Conservation (phyloP, 169 alveolate species). For the Toxoplasma gondii region DNA sequence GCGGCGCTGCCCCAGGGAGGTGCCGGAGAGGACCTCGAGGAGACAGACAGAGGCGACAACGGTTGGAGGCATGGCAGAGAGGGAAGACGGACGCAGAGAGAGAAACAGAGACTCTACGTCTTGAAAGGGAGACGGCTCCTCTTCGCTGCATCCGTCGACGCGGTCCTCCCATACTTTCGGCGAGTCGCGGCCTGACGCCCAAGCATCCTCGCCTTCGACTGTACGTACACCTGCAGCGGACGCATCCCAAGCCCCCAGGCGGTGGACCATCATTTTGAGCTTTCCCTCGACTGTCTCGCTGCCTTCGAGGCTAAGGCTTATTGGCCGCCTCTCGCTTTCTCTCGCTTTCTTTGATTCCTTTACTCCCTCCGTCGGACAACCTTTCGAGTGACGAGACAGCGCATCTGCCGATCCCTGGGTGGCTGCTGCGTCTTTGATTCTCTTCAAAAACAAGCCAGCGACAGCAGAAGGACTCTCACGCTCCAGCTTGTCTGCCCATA, state of each 20-base stretch:
- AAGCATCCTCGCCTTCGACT: background rate
- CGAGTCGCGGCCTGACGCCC: background rate
- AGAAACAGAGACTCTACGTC: background rate
- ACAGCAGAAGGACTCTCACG: background rate
- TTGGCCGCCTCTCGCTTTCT: background rate
- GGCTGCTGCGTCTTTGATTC: background rate
- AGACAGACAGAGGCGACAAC: background rate
- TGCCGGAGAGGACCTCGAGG: constrained; percentile 5
- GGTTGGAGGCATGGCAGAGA: background rate
- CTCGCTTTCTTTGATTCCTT: too few species aligned
- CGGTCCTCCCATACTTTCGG: background rate
- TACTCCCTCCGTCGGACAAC: too few species aligned
- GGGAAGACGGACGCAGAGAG: background rate
- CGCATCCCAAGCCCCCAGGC: background rate
- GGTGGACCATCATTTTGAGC: background rate
- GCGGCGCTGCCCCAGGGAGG: background rate
- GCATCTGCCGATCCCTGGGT: too few species aligned
- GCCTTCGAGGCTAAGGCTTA: background rate
- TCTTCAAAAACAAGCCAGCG: background rate
- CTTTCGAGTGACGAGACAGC: too few species aligned
- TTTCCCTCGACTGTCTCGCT: background rate
- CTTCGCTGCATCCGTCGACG: background rate
- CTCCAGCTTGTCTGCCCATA: background rate
- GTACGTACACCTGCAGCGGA: background rate
- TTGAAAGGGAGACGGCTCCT: background rate